Evolutionary conservation across 768 basidiomycete genomes (phyloP).

Genomic region (Trametes coccinea): DNA sequence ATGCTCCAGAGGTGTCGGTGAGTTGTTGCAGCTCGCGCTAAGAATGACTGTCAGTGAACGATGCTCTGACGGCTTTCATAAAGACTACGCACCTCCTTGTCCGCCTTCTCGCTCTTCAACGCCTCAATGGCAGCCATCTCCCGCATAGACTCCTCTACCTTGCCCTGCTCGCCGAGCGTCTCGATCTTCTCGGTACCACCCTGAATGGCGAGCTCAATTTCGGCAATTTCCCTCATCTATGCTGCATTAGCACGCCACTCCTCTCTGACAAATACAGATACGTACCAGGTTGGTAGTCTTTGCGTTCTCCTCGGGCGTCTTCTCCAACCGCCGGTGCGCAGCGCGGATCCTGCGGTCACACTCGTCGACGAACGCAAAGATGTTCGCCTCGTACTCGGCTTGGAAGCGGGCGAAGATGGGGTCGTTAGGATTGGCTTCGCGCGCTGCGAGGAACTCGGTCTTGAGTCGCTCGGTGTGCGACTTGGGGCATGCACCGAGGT

Average conservation of each 20-base stretch:
- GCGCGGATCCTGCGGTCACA: conserved; percentile 95
- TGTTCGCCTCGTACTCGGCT: conserved; percentile 94
- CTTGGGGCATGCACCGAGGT: conserved; percentile 95
- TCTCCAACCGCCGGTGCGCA: conserved; percentile 93
- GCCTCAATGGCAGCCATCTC: conserved; percentile 98
- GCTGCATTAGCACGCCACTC: neutral
- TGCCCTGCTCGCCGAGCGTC: conserved; percentile 93
- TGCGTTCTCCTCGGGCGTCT: conserved; percentile 99
- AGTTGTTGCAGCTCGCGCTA: conserved; percentile 93
- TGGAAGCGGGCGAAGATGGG: conserved; percentile 87
- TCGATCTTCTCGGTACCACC: conserved; percentile 99
- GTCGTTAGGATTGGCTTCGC: conserved; percentile 72
- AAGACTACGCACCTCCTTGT: conserved; percentile 75
- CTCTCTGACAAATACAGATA: conserved; percentile 1
- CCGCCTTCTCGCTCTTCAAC: conserved; percentile 90
- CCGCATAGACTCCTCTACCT: conserved; percentile 98
- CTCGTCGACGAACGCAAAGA: conserved; percentile 96
- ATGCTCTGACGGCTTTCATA: no score
- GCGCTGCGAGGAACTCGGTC: conserved; percentile 82
- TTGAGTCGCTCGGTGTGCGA: conserved; percentile 94
- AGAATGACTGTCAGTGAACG: conserved; percentile 9
- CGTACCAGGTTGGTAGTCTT: conserved; percentile 94
- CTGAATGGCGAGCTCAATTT: conserved; percentile 98
- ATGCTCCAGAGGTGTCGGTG: conserved; percentile 97
- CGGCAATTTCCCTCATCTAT: conserved; percentile 98